These are phyloP conservation scores for Acer saccharum DNA, from an alignment of 345 rosid species.

Conservation along the genomic window DNA sequence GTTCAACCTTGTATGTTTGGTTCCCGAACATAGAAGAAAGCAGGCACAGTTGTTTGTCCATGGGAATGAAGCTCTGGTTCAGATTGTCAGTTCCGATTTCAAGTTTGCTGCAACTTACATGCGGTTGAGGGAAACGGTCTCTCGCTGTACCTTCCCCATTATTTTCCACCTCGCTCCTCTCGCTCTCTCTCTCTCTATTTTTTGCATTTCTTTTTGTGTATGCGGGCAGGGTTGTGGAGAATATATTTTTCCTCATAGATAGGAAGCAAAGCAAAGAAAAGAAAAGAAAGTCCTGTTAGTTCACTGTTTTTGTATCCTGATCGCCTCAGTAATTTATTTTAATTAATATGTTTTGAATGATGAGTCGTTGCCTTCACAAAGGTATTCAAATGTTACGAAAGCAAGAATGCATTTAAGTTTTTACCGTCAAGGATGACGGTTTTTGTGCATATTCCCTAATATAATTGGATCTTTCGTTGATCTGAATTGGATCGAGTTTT, in stretches of 20 bases:
- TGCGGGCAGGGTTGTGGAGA: background rate
- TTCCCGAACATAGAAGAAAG: constrained; percentile 19
- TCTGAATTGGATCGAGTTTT: too few species aligned
- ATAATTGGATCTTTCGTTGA: too few species aligned
- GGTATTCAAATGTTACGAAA: background rate
- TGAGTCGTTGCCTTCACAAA: background rate
- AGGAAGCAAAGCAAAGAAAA: background rate
- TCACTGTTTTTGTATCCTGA: background rate
- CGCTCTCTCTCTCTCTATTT: background rate
- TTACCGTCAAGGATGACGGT: too few species aligned
- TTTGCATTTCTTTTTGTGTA: background rate
- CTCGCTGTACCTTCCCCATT: background rate
- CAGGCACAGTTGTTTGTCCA: constrained; percentile 10
- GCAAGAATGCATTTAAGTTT: background rate
- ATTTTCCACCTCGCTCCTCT: background rate
- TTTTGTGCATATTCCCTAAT: background rate
- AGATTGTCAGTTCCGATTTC: constrained; percentile 42
- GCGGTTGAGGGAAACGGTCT: constrained; percentile 9
- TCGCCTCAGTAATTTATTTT: background rate
- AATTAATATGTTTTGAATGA: background rate
- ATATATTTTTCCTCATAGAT: background rate
- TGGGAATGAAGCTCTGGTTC: constrained; percentile 88
- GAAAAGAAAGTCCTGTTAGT: background rate
- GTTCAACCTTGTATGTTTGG: constrained; percentile 11
- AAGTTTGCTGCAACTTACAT: constrained; percentile 18